phyloP scores from a whole-genome alignment of 2,329 filamentous ascomycete genomes.

The Scortechinia acanthostroma region DNA sequence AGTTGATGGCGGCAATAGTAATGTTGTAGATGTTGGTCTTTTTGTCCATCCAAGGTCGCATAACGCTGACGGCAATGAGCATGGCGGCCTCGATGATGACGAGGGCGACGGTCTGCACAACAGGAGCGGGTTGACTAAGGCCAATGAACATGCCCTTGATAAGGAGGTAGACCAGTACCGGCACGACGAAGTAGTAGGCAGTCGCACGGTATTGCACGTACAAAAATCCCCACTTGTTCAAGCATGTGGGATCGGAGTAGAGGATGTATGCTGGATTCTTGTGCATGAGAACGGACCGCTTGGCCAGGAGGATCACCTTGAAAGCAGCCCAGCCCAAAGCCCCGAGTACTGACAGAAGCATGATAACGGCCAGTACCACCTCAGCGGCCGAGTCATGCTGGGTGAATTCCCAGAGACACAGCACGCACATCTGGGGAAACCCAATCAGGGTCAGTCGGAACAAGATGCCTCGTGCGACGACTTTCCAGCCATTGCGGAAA shows the following conservation, averaged over 20 bases:
- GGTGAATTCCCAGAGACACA: conserved; percentile 70
- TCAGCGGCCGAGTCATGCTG: conserved; percentile 62
- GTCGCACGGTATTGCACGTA: conserved; percentile 73
- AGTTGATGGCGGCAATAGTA: conserved; percentile 64
- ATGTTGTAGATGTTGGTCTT: conserved; percentile 75
- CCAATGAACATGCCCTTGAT: conserved; percentile 69
- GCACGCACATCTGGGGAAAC: conserved; percentile 69
- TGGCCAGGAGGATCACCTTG: conserved; percentile 68
- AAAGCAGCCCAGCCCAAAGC: conserved; percentile 64
- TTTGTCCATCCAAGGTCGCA: conserved; percentile 75
- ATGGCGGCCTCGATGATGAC: conserved; percentile 59
- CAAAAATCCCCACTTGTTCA: conserved; percentile 76
- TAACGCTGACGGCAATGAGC: conserved; percentile 54
- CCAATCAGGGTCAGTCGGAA: conserved; percentile 69
- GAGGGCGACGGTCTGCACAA: conserved; percentile 58
- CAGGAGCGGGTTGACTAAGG: conserved; percentile 51
- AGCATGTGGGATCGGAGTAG: conserved; percentile 65
- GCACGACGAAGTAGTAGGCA: conserved; percentile 70
- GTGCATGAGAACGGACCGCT: conserved; percentile 67
- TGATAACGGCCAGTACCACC: conserved; percentile 62
- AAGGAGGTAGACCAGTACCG: conserved; percentile 54
- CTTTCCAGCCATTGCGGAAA: conserved; percentile 70
- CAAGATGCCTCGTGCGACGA: conserved; percentile 67
- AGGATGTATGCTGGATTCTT: conserved; percentile 75
- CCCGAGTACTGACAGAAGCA: conserved; percentile 58